These are phyloP conservation scores for Suillus occidentalis DNA, from an alignment of 768 basidiomycete species.

Conservation along the genomic window DNA sequence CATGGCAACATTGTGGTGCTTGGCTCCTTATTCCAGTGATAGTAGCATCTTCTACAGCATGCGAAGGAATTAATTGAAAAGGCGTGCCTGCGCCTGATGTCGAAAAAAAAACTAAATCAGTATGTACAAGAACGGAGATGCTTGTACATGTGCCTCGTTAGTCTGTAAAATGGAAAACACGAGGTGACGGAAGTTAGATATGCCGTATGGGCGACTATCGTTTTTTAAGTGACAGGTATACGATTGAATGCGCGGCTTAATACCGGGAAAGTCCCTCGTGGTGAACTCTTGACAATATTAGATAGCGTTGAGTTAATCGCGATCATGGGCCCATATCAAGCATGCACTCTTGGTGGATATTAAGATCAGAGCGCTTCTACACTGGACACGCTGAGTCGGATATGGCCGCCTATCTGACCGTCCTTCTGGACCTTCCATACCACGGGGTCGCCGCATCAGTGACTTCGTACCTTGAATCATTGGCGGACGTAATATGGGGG, in stretches of 20 bases:
- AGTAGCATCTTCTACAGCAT: conserved; percentile 4
- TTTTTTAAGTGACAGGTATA: not conserved
- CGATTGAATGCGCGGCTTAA: not conserved
- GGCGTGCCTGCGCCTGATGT: not conserved
- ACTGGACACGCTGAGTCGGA: not conserved
- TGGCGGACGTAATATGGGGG: not conserved
- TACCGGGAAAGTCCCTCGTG: not conserved
- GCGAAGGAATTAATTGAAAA: not conserved
- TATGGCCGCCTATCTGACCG: not conserved
- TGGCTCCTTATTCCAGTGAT: conserved; percentile 15
- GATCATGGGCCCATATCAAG: not conserved
- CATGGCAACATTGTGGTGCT: conserved; percentile 29
- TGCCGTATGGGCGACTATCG: not conserved
- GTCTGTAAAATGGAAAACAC: conserved; percentile 13
- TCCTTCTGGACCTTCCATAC: not conserved
- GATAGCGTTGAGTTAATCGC: not conserved
- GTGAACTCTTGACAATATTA: not conserved
- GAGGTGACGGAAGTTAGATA: conserved; percentile 15
- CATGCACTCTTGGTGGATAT: not conserved
- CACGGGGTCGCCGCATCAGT: not conserved
- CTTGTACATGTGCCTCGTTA: conserved; percentile 9
- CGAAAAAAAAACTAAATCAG: conserved; percentile 14
- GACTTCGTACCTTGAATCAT: not conserved
- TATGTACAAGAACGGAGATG: conserved; percentile 6
- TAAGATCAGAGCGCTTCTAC: not conserved